Conservation (phyloP, 2,329 filamentous ascomycete species). For the Lachnellula suecica region DNA sequence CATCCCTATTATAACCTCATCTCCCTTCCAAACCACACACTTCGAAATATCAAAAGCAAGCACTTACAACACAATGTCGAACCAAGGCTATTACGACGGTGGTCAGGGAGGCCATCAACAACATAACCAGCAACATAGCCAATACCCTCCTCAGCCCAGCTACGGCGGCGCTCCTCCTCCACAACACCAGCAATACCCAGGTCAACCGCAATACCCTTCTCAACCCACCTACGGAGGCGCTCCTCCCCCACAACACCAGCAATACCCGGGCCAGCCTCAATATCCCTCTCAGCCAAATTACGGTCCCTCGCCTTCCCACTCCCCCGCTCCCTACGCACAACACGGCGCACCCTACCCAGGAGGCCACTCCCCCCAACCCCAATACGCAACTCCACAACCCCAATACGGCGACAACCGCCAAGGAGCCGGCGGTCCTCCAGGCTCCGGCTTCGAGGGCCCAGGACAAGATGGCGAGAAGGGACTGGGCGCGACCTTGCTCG, state of each 20-base stretch:
- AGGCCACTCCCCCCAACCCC: conserved; percentile 8
- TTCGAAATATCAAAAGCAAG: background rate
- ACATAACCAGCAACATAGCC: background rate
- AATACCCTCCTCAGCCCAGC: background rate
- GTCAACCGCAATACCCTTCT: background rate
- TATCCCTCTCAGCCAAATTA: conserved; percentile 27
- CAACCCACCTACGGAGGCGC: background rate
- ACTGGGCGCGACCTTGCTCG: conserved; percentile 52
- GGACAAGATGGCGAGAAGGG: conserved; percentile 50
- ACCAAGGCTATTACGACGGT: conserved; percentile 29
- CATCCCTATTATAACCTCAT: conserved; percentile 3
- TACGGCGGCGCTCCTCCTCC: background rate
- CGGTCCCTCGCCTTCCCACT: conserved; percentile 21
- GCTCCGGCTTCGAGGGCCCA: conserved; percentile 17
- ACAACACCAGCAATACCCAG: conserved; percentile 3
- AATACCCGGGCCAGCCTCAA: conserved; percentile 5
- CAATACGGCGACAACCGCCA: conserved; percentile 19
- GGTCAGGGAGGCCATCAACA: too few relatives aligned
- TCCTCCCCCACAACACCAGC: background rate
- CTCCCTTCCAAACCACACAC: conserved; percentile 1
- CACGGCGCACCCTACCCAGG: conserved; percentile 9
- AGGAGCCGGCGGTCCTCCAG: conserved; percentile 6
- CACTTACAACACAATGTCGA: conserved; percentile 23
- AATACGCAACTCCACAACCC: background rate
- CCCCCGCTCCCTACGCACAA: conserved; percentile 16